Evolutionary conservation across 2,329 filamentous ascomycete genomes (phyloP).

Genomic region (Fusarium coffeatum): DNA sequence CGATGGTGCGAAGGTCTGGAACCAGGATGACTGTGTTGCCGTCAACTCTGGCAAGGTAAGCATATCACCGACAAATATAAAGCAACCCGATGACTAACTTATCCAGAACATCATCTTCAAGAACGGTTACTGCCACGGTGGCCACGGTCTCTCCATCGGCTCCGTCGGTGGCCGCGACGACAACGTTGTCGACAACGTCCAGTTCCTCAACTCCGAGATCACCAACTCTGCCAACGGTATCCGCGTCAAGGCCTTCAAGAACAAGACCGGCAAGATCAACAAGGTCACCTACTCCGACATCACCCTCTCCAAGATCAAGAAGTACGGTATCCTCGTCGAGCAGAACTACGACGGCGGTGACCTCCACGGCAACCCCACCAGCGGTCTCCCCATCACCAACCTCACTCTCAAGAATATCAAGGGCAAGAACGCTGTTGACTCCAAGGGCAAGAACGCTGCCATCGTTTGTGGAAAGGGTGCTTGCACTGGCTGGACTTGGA

Average conservation of each 20-base stretch:
- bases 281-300: slow-evolving; percentile 58
- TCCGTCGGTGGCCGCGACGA: slow-evolving; percentile 59
- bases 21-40: slow-evolving; percentile 72
- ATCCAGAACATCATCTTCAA: slow-evolving; percentile 57
- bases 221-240: slow-evolving; percentile 63
- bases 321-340: slow-evolving; percentile 53
- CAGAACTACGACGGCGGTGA: slow-evolving; percentile 62
- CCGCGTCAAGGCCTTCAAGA: slow-evolving; percentile 61
- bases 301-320: slow-evolving; percentile 53
- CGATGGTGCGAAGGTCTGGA: slow-evolving; percentile 63
- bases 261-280: slow-evolving; percentile 57
- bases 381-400: slow-evolving; percentile 62
- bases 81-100: not conserved
- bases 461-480: slow-evolving; percentile 62
- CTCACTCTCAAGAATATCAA: slow-evolving; percentile 57
- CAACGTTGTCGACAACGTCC: slow-evolving; percentile 64
- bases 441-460: slow-evolving; percentile 57
- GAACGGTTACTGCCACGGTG: slow-evolving; percentile 57
- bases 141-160: slow-evolving; percentile 58
- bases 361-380: slow-evolving; percentile 57
- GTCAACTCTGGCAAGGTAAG: slow-evolving; percentile 61
- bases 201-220: slow-evolving; percentile 61
- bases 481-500: slow-evolving; percentile 65
- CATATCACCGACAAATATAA: rapidly evolving
- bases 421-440: slow-evolving; percentile 53